Conservation (phyloP, 768 basidiomycete genomes). For the Tephrocybe sp. region DNA sequence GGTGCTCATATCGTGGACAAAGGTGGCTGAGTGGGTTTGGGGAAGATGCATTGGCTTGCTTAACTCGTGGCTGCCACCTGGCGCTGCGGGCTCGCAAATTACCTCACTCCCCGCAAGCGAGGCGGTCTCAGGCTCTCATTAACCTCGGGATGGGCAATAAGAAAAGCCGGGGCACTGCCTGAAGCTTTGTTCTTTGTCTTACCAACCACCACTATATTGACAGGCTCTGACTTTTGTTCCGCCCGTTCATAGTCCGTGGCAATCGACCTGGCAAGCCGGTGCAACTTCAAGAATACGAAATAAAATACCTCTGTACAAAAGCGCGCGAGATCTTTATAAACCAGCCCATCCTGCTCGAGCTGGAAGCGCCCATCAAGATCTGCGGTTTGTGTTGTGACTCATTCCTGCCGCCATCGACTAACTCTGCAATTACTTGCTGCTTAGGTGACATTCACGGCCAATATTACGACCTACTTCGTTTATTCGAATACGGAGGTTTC, state of each 20-base stretch:
- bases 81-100: slow-evolving; percentile 3
- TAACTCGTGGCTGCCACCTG: slow-evolving; percentile 14
- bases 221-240: slow-evolving; percentile 17
- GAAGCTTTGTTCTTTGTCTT: slow-evolving; percentile 2
- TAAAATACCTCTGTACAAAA: slow-evolving; percentile 98
- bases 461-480: slow-evolving; percentile 96
- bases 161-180: neutral
- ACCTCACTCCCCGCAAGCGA: neutral
- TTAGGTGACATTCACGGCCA: slow-evolving; percentile 98
- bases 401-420: slow-evolving; percentile 16
- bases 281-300: slow-evolving; percentile 97
- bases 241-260: slow-evolving; percentile 73
- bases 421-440: slow-evolving; percentile 3
- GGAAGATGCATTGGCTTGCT: neutral
- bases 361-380: slow-evolving; percentile 99
- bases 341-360: slow-evolving; percentile 95
- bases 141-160: neutral
- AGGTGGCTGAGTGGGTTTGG: neutral
- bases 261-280: slow-evolving; percentile 99
- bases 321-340: slow-evolving; percentile 99
- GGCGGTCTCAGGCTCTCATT: neutral
- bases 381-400: slow-evolving; percentile 68
- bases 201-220: slow-evolving; percentile 7
- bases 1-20: neutral
- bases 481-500: slow-evolving; percentile 99